Base-by-base conservation (phyloP, 2,329 filamentous ascomycete species). In the Penicillium concentricum region DNA sequence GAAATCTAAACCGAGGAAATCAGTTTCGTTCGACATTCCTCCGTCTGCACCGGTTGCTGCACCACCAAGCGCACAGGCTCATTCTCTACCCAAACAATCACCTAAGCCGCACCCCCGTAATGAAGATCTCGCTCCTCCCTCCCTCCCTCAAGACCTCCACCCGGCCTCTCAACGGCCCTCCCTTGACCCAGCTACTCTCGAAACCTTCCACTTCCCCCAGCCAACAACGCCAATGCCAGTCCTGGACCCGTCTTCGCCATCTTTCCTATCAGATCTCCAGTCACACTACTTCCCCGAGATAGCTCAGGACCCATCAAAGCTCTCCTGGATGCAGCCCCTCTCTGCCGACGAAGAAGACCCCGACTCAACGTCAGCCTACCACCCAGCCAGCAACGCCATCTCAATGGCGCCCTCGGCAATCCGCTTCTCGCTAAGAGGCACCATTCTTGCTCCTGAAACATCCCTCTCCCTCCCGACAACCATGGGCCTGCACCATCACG, bases 221-320 rank as follows among this genome's bases (percentile, higher is more conserved):
- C 73, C 78, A 22, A 68, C 79, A 56, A 62, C 80, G 22, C 73
- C 82, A 2, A 74, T 76, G 68, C 89, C 89, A 12, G 87, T 91
- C 57, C 87, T 97, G 61, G 91, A 97, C 72, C 92, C 92, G 0
- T 80, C 85, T 37, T 90, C 92, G 57, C 88, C 90, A 0, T 82
- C 91, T 69, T 97, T 97, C 77, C 86, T 97, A 56, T 77, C 84
- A 45, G 88, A 90, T 55, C 85, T 99, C 6, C 92, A 96, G 79
- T 78, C 86, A 22, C 96, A 97, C 74, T 99, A 96, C 82, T 99
- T 97, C 75, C 92, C 94, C 13, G 85, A 87, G 60, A 87, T 96
- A 1, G 86, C 92, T 2, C 86, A 92, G 53, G 91, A 97, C 73
- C 92, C 92, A 0, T 87, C 87, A 57, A 88, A 90, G 51, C 84